Conservation (phyloP, 495 filamentous ascomycete genomes). For the Penicillium daleae region DNA sequence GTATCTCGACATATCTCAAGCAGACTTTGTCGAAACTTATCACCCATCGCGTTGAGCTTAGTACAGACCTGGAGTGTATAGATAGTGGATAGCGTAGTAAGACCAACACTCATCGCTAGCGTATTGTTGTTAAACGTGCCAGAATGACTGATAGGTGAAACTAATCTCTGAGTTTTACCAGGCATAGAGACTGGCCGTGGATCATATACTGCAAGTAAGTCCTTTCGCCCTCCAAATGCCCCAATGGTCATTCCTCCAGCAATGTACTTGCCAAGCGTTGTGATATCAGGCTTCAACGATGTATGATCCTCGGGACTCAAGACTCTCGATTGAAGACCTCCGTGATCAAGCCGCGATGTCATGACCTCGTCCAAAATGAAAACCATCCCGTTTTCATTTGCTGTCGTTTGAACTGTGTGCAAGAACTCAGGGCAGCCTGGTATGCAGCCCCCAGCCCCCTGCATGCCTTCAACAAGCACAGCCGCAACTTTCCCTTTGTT, state of each 20-base stretch:
- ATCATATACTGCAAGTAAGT: conserved; percentile 49
- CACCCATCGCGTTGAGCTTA: conserved; percentile 25
- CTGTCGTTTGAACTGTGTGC: conserved; percentile 37
- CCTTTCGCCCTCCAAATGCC: conserved; percentile 62
- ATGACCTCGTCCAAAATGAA: conserved; percentile 71
- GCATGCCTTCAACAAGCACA: conserved; percentile 63
- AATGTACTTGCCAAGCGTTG: conserved; percentile 65
- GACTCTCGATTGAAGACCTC: conserved; percentile 44
- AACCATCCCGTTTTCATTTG: conserved; percentile 43
- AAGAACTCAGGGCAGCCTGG: conserved; percentile 50
- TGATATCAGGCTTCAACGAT: conserved; percentile 58
- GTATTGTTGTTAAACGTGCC: conserved; percentile 74
- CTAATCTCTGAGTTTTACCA: neutral
- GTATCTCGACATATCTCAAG: conserved; percentile 15
- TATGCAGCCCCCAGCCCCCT: conserved; percentile 58
- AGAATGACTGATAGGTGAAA: conserved; percentile 45
- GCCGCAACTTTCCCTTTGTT: conserved; percentile 47
- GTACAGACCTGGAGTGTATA: conserved; percentile 21
- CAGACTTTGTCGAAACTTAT: conserved; percentile 15
- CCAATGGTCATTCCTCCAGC: conserved; percentile 67
- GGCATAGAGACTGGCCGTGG: conserved; percentile 30
- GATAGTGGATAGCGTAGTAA: conserved; percentile 15
- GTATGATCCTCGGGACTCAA: conserved; percentile 19
- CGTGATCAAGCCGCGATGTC: conserved; percentile 56
- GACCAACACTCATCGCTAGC: conserved; percentile 59